Evolutionary conservation across 2,329 filamentous ascomycete genomes (phyloP).

Genomic region (Apiospora aurea): DNA sequence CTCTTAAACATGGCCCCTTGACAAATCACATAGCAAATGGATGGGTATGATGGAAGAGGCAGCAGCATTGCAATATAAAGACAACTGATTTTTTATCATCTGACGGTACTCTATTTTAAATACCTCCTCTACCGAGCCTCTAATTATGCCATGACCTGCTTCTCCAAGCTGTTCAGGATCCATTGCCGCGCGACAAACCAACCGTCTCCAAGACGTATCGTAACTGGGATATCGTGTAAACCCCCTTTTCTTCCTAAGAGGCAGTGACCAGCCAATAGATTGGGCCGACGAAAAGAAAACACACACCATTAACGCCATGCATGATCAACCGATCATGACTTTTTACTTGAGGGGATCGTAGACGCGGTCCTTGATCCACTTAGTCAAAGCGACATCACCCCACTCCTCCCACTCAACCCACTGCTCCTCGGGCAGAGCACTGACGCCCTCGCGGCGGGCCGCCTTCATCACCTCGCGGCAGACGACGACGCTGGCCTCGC

Average conservation of each 20-base stretch:
- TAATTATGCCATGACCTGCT: conserved; percentile 18
- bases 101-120: conserved; percentile 12
- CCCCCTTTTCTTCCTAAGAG: conserved; percentile 9
- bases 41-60: not conserved
- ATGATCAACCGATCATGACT: not conserved
- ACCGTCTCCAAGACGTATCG: conserved; percentile 11
- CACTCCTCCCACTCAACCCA: conserved; percentile 78
- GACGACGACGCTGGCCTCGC: conserved; percentile 86
- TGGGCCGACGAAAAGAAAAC: conserved; percentile 13
- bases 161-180: conserved; percentile 15
- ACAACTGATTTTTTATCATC: not conserved
- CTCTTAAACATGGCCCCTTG: not conserved
- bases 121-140: conserved; percentile 8
- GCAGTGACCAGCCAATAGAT: conserved; percentile 15
- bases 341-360: conserved; percentile 58
- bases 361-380: conserved; percentile 65
- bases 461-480: conserved; percentile 93
- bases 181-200: conserved; percentile 4
- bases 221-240: conserved; percentile 20
- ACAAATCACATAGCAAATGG: not conserved
- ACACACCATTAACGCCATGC: conserved; percentile 9
- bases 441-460: conserved; percentile 82
- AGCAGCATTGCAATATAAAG: not conserved
- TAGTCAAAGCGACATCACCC: conserved; percentile 68
- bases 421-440: conserved; percentile 69